These are phyloP conservation scores for Rhodosporidiobolus sp. DNA, from an alignment of 768 basidiomycete genomes.

Conservation along the genomic window DNA sequence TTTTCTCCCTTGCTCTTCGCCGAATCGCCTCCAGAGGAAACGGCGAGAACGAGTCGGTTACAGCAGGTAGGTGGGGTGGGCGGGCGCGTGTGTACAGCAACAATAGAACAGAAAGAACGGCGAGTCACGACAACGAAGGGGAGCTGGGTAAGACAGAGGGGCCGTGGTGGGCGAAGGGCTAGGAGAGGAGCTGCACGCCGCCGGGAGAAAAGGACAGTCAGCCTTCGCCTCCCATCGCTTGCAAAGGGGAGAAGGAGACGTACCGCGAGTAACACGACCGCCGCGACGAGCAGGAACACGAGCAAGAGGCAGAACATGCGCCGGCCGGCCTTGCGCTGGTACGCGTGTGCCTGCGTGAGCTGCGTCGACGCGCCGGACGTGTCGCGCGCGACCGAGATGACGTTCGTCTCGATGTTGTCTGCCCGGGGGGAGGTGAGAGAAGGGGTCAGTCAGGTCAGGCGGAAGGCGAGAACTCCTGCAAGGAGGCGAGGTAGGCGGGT, in stretches of 20 bases:
- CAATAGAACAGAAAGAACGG: too few relatives aligned
- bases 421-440: background rate
- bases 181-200: background rate
- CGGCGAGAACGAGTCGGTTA: too few relatives aligned
- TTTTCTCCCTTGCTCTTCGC: too few relatives aligned
- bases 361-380: slow-evolving; percentile 80
- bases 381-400: slow-evolving; percentile 78
- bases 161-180: too few relatives aligned
- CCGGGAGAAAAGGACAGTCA: background rate
- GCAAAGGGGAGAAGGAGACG: slow-evolving; percentile 48
- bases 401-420: slow-evolving; percentile 96
- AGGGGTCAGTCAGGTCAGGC: background rate
- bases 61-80: too few relatives aligned
- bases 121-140: too few relatives aligned
- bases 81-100: too few relatives aligned
- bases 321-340: slow-evolving; percentile 88
- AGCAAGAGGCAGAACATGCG: slow-evolving; percentile 86
- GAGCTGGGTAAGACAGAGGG: too few relatives aligned
- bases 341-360: slow-evolving; percentile 80
- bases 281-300: slow-evolving; percentile 76
- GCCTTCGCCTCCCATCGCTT: too few relatives aligned
- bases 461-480: too few relatives aligned
- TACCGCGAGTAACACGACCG: slow-evolving; percentile 88
- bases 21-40: too few relatives aligned
- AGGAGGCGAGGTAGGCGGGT: too few relatives aligned